Percentiles rank a stretch among this genome's conserved stretches.
Conservation (phyloP, 352 stramenopile genomes). For the Globisporangium cystogenes region DNA sequence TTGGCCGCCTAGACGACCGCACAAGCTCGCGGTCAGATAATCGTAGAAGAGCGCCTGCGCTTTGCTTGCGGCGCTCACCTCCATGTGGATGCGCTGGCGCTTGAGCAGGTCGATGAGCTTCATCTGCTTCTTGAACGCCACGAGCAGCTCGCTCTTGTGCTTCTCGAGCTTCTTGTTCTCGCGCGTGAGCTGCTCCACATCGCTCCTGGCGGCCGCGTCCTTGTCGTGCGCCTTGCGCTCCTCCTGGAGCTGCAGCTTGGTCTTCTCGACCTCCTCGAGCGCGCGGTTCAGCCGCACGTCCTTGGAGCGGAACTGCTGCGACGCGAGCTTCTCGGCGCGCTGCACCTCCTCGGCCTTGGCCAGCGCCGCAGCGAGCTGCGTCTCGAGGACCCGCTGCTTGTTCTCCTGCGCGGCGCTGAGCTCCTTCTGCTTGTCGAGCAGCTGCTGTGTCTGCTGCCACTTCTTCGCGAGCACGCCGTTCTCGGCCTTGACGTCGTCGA, state of each 20-base stretch:
- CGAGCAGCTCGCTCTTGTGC: conserved; percentile 74
- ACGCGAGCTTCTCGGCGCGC: conserved; percentile 52
- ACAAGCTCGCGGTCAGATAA: not conserved
- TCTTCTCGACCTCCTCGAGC: conserved; percentile 70
- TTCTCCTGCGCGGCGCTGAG: conserved; percentile 65
- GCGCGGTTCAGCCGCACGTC: conserved; percentile 75
- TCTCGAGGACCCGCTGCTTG: conserved; percentile 69
- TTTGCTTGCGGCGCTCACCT: conserved; percentile 30
- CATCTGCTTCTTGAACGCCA: conserved; percentile 85
- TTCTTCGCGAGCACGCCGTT: conserved; percentile 50
- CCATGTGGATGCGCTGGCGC: conserved; percentile 81
- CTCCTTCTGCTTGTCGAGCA: conserved; percentile 76
- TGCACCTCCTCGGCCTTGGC: conserved; percentile 44
- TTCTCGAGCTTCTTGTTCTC: conserved; percentile 80
- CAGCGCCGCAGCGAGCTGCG: conserved; percentile 45
- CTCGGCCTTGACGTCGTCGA: conserved; percentile 46
- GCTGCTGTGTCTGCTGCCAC: conserved; percentile 49
- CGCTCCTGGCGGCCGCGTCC: conserved; percentile 37
- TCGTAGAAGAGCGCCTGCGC: too few relatives aligned
- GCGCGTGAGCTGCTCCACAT: conserved; percentile 52
- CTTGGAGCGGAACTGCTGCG: conserved; percentile 72
- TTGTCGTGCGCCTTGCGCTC: conserved; percentile 44
- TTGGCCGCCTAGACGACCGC: conserved; percentile 49
- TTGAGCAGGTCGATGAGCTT: conserved; percentile 86
- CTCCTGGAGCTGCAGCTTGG: conserved; percentile 59